Base-by-base conservation (phyloP, 2,329 filamentous ascomycete species). In the Ophiobolus disseminans region DNA sequence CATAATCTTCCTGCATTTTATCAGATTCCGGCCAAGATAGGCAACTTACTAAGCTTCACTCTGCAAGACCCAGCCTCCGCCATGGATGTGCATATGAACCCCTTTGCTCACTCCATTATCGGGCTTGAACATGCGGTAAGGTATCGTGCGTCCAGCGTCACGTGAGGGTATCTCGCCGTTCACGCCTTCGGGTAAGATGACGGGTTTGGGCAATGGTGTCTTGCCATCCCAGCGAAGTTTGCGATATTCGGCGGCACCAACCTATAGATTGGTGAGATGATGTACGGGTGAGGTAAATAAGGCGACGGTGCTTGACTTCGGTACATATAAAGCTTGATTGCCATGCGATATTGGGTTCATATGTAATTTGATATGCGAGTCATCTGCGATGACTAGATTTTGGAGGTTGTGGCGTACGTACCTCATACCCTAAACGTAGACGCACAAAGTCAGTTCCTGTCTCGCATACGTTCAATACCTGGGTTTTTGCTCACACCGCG, bases 1-100 rank as follows among this genome's bases (percentile, higher is more conserved):
- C 25, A 34, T n/a, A n/a, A 34, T 34, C 5, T 8, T 14, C 7
- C 14, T 6, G 30, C n/a, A 8, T 34, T 11, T 34, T 8, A 17
- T 6, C 6, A 17, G 30, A n/a, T n/a, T 5, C 30, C n/a, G 31
- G 10, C 1, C 7, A 7, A 53, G 37, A 5, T 40, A 61, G 10
- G 2, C 7, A 7, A 53, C 39, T 6, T 40, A 61, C 72, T 45
- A 58, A 32, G 46, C 54, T 22, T 60, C 68, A 72, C 73, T 73
- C 49, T 76, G 73, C 42, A 79, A 59, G 8, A 78, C 76, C 74
- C 75, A 79, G 31, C 77, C 76, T 13, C 76, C 76, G 28, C 81
- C 83, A 60, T 86, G 83, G 36, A 85, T 79, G 62, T 85, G 81
- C 53, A 83, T 65, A 57, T 82, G 77, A 2, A 82, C 69, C 1